A percentile compares a stretch with the other conserved stretches of the same genome.
Conservation (phyloP, 768 basidiomycete genomes). For the Agaricus subrufescens region DNA sequence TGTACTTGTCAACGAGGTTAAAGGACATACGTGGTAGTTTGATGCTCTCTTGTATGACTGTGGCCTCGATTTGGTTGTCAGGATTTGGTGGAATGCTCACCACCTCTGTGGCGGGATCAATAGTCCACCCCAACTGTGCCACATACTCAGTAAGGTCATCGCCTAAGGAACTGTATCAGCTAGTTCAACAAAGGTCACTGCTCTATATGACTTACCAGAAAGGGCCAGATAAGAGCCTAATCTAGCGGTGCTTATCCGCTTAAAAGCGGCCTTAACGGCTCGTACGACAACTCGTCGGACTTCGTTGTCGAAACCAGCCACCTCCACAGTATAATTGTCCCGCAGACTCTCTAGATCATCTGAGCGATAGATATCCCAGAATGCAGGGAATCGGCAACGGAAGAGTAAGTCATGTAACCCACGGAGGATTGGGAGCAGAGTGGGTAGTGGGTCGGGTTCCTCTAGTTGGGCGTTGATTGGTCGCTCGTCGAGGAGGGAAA, state of each 20-base stretch:
- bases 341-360: conserved; percentile 65
- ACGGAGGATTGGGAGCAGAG: conserved; percentile 64
- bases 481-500: conserved; percentile 86
- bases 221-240: conserved; percentile 71
- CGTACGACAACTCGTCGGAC: conserved; percentile 73
- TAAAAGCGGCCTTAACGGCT: conserved; percentile 76
- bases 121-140: conserved; percentile 60
- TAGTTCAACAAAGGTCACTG: not conserved
- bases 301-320: conserved; percentile 78
- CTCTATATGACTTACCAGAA: conserved; percentile 36
- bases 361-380: conserved; percentile 76
- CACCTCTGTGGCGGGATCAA: conserved; percentile 49
- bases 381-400: conserved; percentile 83
- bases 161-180: conserved; percentile 29
- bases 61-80: conserved; percentile 85
- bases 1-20: conserved; percentile 4
- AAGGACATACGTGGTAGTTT: conserved; percentile 68
- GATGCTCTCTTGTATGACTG: conserved; percentile 79
- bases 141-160: conserved; percentile 56
- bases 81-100: conserved; percentile 74
- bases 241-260: conserved; percentile 61
- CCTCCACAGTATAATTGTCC: conserved; percentile 85
- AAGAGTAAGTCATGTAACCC: conserved; percentile 66
- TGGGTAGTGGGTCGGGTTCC: conserved; percentile 77
- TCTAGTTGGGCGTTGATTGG: conserved; percentile 50